Evolutionary conservation across 257 asterid genomes (phyloP), one percentile per base, ranked within the genome.

Genomic region (Salvia hispanica): DNA sequence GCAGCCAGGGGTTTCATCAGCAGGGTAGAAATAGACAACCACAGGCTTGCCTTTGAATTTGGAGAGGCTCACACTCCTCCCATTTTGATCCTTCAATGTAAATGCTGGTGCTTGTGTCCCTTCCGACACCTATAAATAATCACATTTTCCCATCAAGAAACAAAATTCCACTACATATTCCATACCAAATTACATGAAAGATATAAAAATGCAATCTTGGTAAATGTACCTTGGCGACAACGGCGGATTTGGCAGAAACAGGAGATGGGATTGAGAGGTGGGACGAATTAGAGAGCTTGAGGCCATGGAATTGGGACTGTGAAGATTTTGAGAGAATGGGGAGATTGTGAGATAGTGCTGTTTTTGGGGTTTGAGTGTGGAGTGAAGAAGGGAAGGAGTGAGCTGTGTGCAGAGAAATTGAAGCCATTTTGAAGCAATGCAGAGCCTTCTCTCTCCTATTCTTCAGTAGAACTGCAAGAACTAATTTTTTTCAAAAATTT

Each of bases 1-100:
- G 76, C 99, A 94, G 31, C 99, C 96, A 54, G 97, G 97, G 73
- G 89, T 78, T 76, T 88, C 99, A 77, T 94, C 99, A 71, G 93
- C 99, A 74, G 97, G 99, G 80, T 94, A 94, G 96, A 94, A 94
- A 76, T 94, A 94, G 74, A 94, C 86, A 64, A 94, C 81, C 2
- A 86, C 87, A 14, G 99, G 99, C 86, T 81, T 94, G 59, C 97
- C 99, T 79, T 94, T 94, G 78, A 80, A 91, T 58, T 94, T 88
- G 44, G 97, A 82, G 16, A 94, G 89, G 78, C 81, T 84, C 73
- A 88, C 96, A 66, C 69, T 76, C 78, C 44, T 94, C 42, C 99
- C 99, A 82, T 85, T 84, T 78, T 94, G 99, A 80, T 94, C 96
- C 76, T 79, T 94, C 93, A 94, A 74, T 71, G 96, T 84, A 74